Conservation (phyloP, 1,284 basidiomycete species). For the Fomitopsis pinicola region DNA sequence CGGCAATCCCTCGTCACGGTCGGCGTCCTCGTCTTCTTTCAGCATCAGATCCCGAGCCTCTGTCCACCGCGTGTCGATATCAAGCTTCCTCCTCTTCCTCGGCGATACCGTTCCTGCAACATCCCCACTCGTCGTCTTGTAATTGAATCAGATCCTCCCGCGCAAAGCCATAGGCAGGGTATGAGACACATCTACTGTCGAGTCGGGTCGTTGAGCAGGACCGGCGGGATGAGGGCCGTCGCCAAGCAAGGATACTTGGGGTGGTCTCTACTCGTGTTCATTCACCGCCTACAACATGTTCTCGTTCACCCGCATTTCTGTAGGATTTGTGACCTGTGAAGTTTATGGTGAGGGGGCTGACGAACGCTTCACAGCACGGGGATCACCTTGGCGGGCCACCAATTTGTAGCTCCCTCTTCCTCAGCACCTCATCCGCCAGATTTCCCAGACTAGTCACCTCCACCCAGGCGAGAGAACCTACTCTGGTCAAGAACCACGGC, state of each 20-base stretch:
- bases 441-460: constrained; percentile 24
- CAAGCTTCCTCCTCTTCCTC: constrained; percentile 25
- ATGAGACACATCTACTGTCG: constrained; percentile 14
- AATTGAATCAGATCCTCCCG: constrained; percentile 26
- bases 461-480: constrained; percentile 31
- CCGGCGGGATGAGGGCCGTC: constrained; percentile 12
- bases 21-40: constrained; percentile 23
- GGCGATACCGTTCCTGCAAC: constrained; percentile 14
- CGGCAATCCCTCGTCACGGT: constrained; percentile 27
- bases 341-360: not conserved
- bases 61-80: constrained; percentile 27
- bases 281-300: too few relatives aligned
- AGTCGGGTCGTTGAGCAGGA: not conserved
- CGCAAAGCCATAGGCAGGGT: constrained; percentile 23
- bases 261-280: too few relatives aligned
- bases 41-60: constrained; percentile 29
- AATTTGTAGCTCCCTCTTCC: constrained; percentile 22
- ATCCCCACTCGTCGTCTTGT: constrained; percentile 8
- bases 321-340: constrained; percentile 5
- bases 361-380: not conserved
- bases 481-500: constrained; percentile 8
- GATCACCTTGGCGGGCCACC: constrained; percentile 36
- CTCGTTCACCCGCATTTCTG: too few relatives aligned
- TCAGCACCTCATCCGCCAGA: constrained; percentile 8
- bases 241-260: constrained; percentile 22